phyloP scores from a whole-genome alignment of 768 basidiomycete genomes.

The Suillus brevipes region DNA sequence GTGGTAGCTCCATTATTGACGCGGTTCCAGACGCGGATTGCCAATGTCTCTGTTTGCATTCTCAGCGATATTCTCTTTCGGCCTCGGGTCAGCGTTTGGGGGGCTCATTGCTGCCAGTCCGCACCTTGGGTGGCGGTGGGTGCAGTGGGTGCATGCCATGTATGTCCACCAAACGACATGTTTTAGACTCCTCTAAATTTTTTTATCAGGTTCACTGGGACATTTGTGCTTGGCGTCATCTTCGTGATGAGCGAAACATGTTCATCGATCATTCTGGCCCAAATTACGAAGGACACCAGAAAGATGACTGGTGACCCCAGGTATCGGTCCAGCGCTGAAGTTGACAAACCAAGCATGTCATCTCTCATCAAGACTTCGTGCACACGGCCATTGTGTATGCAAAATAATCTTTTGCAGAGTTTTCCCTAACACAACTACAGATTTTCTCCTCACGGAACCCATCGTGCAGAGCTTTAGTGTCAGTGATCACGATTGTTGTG shows the following conservation, averaged over 20 bases:
- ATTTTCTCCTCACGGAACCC: slow-evolving; percentile 49
- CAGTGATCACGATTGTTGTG: slow-evolving; percentile 20
- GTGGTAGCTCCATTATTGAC: neutral
- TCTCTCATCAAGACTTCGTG: slow-evolving; percentile 67
- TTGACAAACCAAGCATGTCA: slow-evolving; percentile 52
- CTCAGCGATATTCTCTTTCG: slow-evolving; percentile 55
- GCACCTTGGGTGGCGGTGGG: slow-evolving; percentile 73
- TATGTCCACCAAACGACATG: slow-evolving; percentile 22
- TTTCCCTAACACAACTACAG: slow-evolving; percentile 14
- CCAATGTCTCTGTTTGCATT: slow-evolving; percentile 76
- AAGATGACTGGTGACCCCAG: slow-evolving; percentile 61
- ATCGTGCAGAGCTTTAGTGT: slow-evolving; percentile 74
- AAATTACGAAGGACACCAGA: slow-evolving; percentile 61
- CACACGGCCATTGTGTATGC: slow-evolving; percentile 68
- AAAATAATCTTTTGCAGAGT: neutral
- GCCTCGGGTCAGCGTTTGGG: slow-evolving; percentile 60
- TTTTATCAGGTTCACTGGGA: slow-evolving; percentile 47
- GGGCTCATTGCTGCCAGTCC: slow-evolving; percentile 65
- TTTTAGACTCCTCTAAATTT: neutral
- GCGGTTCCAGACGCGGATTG: slow-evolving; percentile 55
- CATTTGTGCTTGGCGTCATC: slow-evolving; percentile 48
- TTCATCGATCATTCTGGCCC: slow-evolving; percentile 63
- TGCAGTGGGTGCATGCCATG: slow-evolving; percentile 78
- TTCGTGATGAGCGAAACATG: slow-evolving; percentile 73
- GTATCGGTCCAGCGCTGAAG: slow-evolving; percentile 63